phyloP scores from a whole-genome alignment of 2,329 filamentous ascomycete species.

The Colletotrichum endophyticum region DNA sequence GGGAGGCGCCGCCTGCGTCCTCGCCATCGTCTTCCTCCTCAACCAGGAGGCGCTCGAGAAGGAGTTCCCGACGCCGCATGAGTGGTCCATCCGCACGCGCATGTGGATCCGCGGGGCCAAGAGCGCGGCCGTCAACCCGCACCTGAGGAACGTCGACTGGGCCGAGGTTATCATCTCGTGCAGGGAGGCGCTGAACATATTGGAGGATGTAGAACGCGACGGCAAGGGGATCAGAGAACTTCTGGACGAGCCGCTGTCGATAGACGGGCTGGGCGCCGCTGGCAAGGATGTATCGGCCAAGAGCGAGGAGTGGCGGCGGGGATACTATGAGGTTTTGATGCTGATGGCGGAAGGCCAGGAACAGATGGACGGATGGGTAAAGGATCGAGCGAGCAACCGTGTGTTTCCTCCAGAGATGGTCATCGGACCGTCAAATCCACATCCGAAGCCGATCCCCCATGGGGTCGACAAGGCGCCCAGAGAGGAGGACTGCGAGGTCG shows the following conservation, averaged over 20 bases:
- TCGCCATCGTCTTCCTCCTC: slow-evolving; percentile 67
- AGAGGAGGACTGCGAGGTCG: slow-evolving; percentile 76
- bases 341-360: slow-evolving; percentile 77
- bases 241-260: slow-evolving; percentile 54
- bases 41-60: slow-evolving; percentile 79
- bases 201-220: slow-evolving; percentile 74
- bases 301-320: slow-evolving; percentile 82
- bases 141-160: slow-evolving; percentile 67
- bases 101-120: slow-evolving; percentile 70
- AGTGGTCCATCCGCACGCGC: slow-evolving; percentile 78
- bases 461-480: slow-evolving; percentile 67
- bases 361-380: slow-evolving; percentile 79
- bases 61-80: slow-evolving; percentile 78
- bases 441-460: slow-evolving; percentile 73
- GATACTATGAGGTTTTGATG: slow-evolving; percentile 86
- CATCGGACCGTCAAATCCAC: slow-evolving; percentile 82
- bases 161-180: slow-evolving; percentile 66
- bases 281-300: slow-evolving; percentile 75
- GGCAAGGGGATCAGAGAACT: slow-evolving; percentile 68
- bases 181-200: slow-evolving; percentile 62
- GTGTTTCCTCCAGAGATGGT: slow-evolving; percentile 77
- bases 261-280: slow-evolving; percentile 58
- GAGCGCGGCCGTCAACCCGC: slow-evolving; percentile 61
- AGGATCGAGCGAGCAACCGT: slow-evolving; percentile 68
- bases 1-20: slow-evolving; percentile 63